Evolutionary conservation across 1,139 yeast genomes (phyloP), one percentile per base, ranked within the genome.

Genomic region (Suhomyces ambrosiae): DNA sequence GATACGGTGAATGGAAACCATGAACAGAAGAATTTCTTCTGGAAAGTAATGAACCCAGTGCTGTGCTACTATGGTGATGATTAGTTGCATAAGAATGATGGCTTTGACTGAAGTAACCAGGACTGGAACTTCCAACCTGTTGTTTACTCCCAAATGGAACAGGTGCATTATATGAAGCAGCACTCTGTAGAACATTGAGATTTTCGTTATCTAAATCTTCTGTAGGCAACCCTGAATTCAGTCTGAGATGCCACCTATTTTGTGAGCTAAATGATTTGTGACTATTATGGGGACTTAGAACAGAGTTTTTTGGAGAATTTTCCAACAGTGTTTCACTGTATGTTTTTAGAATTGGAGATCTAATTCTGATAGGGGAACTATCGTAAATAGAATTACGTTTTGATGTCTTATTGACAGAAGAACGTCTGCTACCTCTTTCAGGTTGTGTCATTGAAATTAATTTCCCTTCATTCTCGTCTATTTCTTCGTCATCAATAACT

Each of bases 121-220:
- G 53, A 32, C 53, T 48, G 3, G 42, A 32, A 13, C 41, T 34
- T 15, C 33, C 45, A 16, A 23, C 39, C 13, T 31, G 37, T n/a
- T 37, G 15, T 30, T 36, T 18, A 25, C 34, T n/a, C 42, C 36
- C 16, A n/a, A 27, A 27, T 7, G 35, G 32, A 4, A 38, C 35
- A 2, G 49, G 42, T 13, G 34, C 32, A 3, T 49, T 47, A 14
- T 46, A 42, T 5, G 53, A 45, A 1, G 56, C 52, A 1, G 58
- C 60, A 37, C 56, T 58, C 28, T 52, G 57, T 38, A 84, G 76
- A 11, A 74, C 61, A 17, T 63, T 55, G 12, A 65, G 53, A 29
- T 64, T 68, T 21, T 67, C 74, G 41, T 68, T 61, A 44, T 69
- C 74, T 33, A 64, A 51, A 41, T 68, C 74, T 25, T 53, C 57